These are phyloP conservation scores for Aspergillus nomiae DNA, from an alignment of 2,329 filamentous ascomycete species.

Conservation along the genomic window DNA sequence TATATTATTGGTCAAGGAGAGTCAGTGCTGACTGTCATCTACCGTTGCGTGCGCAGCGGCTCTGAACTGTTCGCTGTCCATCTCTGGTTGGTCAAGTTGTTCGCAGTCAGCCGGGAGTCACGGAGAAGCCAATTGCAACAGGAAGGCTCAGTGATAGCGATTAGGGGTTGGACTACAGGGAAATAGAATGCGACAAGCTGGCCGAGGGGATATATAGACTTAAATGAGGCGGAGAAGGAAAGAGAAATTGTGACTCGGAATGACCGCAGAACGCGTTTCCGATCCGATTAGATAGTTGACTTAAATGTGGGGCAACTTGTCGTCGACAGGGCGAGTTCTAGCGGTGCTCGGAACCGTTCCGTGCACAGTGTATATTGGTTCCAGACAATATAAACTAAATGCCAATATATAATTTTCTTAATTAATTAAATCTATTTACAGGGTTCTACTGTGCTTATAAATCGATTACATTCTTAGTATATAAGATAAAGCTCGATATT, in stretches of 20 bases:
- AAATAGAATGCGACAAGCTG: neutral
- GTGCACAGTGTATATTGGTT: neutral
- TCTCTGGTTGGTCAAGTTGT: conserved; percentile 37
- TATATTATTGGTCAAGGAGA: neutral
- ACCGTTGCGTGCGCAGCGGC: conserved; percentile 75
- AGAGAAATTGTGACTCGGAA: neutral
- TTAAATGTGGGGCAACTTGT: neutral
- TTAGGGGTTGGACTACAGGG: neutral
- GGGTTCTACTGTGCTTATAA: too few relatives aligned
- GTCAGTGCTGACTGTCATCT: conserved; percentile 70
- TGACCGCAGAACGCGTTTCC: neutral
- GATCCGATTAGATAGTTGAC: neutral
- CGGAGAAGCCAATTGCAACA: neutral
- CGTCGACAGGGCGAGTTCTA: neutral
- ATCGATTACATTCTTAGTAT: too few relatives aligned
- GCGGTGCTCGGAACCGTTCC: neutral
- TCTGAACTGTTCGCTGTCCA: conserved; percentile 80
- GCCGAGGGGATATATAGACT: neutral
- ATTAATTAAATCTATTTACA: too few relatives aligned
- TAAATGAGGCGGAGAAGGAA: neutral
- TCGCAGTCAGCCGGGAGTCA: neutral
- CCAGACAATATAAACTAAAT: too few relatives aligned
- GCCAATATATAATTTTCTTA: too few relatives aligned
- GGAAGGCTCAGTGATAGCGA: neutral
- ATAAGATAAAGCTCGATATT: too few relatives aligned